phyloP scores from a whole-genome alignment of 352 stramenopile genomes.

The Phytophthora sansomeana region DNA sequence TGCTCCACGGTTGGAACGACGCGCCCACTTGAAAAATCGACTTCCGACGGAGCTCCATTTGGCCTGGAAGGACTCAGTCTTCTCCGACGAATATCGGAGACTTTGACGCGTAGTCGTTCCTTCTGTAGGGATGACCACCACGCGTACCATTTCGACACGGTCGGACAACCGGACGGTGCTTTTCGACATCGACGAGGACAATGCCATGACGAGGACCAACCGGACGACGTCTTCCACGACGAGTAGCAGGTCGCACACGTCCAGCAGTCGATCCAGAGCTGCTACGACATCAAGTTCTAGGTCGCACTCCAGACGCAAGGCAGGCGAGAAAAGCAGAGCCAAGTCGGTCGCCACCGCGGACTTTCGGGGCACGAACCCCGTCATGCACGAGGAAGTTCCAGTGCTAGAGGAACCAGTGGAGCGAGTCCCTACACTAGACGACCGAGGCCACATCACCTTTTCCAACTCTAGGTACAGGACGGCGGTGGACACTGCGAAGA shows the following conservation, averaged over 20 bases:
- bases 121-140: slow-evolving; percentile 25
- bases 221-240: too few species aligned
- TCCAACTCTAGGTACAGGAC: slow-evolving; percentile 34
- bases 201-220: slow-evolving; percentile 29
- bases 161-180: slow-evolving; percentile 42
- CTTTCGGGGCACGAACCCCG: slow-evolving; percentile 27
- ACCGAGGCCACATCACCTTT: slow-evolving; percentile 37
- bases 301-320: slow-evolving; percentile 12
- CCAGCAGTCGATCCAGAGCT: slow-evolving; percentile 26
- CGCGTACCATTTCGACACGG: slow-evolving; percentile 37
- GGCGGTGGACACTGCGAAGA: slow-evolving; percentile 26
- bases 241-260: slow-evolving; percentile 24
- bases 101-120: slow-evolving; percentile 1
- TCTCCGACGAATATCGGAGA: slow-evolving; percentile 17
- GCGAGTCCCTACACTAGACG: slow-evolving; percentile 32
- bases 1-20: slow-evolving; percentile 15
- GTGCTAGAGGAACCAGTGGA: slow-evolving; percentile 1
- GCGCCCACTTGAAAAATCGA: slow-evolving; percentile 20
- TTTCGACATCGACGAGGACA: slow-evolving; percentile 57
- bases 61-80: slow-evolving; percentile 3
- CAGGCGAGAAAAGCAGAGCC: slow-evolving; percentile 8
- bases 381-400: slow-evolving; percentile 21
- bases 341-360: slow-evolving; percentile 19
- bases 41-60: slow-evolving; percentile 11
- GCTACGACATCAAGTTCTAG: slow-evolving; percentile 13